Conservation (phyloP, 805 yeast genomes). For the Candida vaughaniae region DNA sequence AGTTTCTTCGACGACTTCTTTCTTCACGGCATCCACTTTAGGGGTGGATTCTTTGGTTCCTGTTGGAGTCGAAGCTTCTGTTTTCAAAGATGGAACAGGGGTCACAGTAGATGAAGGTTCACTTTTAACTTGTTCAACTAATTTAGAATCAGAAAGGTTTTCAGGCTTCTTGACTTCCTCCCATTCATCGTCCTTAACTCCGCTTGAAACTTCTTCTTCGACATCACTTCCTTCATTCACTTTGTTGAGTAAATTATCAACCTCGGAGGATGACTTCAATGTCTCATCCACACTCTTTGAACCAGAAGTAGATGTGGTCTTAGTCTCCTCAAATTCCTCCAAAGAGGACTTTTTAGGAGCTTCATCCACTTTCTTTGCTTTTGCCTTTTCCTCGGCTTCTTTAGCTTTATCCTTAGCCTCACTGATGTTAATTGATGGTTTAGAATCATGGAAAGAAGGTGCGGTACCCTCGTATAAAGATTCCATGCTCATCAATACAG, state of each 20-base stretch:
- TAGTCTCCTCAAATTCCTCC: slow-evolving; percentile 7
- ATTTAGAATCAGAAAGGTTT: slow-evolving; percentile 7
- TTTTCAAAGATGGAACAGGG: slow-evolving; percentile 13
- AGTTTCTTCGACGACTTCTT: slow-evolving; percentile 8
- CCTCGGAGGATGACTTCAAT: slow-evolving; percentile 36
- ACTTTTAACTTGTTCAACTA: slow-evolving; percentile 10
- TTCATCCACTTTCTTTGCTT: slow-evolving; percentile 11
- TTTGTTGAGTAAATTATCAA: slow-evolving; percentile 33
- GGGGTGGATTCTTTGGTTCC: slow-evolving; percentile 1
- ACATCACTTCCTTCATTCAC: slow-evolving; percentile 40
- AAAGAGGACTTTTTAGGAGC: slow-evolving; percentile 10
- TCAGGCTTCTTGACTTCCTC: slow-evolving; percentile 36
- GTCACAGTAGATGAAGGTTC: slow-evolving; percentile 10
- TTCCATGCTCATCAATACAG: slow-evolving; percentile 73
- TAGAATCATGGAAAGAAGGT: slow-evolving; percentile 46
- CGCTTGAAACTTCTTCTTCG: slow-evolving; percentile 28
- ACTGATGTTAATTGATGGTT: slow-evolving; percentile 30
- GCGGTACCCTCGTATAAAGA: slow-evolving; percentile 75
- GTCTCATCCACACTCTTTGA: slow-evolving; percentile 34
- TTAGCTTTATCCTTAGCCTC: slow-evolving; percentile 23
- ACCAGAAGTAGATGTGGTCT: slow-evolving; percentile 6
- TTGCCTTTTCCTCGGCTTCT: slow-evolving; percentile 15
- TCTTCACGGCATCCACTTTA: background rate
- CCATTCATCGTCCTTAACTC: slow-evolving; percentile 39
- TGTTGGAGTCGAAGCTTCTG: slow-evolving; percentile 4